phyloP scores from a whole-genome alignment of 139 green algal genomes.

The Astrephomene gubernaculifera region DNA sequence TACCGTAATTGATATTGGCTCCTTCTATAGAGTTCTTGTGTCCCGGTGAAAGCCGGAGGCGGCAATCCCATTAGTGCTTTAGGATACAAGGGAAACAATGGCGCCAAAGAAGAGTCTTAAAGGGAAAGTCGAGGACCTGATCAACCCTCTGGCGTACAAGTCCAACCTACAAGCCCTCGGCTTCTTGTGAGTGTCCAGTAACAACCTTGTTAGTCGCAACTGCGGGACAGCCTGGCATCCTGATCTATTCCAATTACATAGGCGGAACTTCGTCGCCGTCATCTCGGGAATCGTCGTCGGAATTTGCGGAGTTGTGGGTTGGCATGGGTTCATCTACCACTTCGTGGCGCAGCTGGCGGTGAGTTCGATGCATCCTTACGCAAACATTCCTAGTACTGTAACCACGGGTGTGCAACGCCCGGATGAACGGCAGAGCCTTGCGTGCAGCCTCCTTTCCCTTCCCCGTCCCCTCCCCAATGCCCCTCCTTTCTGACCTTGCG shows the following conservation, averaged over 20 bases:
- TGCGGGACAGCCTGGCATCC: too few relatives aligned
- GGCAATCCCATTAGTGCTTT: too few relatives aligned
- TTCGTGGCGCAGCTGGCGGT: constrained; percentile 62
- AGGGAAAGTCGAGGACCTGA: constrained; percentile 6
- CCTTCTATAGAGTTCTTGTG: too few relatives aligned
- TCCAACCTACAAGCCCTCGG: constrained; percentile 59
- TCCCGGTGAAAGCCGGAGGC: not conserved
- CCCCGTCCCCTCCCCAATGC: too few relatives aligned
- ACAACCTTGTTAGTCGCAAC: too few relatives aligned
- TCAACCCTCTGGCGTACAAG: constrained; percentile 50
- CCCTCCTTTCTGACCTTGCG: not conserved
- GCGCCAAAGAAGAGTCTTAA: constrained; percentile 27
- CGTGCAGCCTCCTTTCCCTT: not conserved
- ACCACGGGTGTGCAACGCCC: too few relatives aligned
- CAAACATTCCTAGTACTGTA: not conserved
- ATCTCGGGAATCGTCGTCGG: constrained; percentile 60
- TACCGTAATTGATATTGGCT: too few relatives aligned
- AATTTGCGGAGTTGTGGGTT: constrained; percentile 62
- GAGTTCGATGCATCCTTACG: constrained; percentile 3
- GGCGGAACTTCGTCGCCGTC: constrained; percentile 62
- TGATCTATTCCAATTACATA: too few relatives aligned
- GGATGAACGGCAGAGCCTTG: not conserved
- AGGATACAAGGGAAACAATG: too few relatives aligned
- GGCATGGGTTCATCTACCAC: constrained; percentile 61
- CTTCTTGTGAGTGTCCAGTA: constrained; percentile 73